Percentiles rank a stretch among this genome's conserved stretches.
phyloP scores from a whole-genome alignment of 2,329 filamentous ascomycete species.

The Aspergillus sp. region DNA sequence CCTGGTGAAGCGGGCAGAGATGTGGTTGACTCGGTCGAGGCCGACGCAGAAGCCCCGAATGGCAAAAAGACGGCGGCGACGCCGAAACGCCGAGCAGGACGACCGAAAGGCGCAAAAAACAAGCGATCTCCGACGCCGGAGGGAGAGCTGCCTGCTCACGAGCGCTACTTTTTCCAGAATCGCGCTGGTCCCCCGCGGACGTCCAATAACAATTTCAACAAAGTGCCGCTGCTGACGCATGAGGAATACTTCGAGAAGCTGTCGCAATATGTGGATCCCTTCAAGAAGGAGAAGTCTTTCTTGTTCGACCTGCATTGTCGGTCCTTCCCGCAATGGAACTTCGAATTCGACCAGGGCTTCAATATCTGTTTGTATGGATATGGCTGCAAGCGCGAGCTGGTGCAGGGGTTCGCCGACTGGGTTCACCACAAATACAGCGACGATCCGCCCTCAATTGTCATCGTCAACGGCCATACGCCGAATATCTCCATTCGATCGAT shows the following conservation, averaged over 20 bases:
- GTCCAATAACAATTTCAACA: slow-evolving; percentile 78
- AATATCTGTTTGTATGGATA: slow-evolving; percentile 90
- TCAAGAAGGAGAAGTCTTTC: slow-evolving; percentile 67
- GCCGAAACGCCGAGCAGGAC: slow-evolving; percentile 55
- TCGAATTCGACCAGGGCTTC: slow-evolving; percentile 84
- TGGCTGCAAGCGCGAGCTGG: slow-evolving; percentile 78
- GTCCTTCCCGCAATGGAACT: slow-evolving; percentile 87
- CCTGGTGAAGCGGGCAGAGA: slow-evolving; percentile 21
- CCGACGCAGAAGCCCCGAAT: slow-evolving; percentile 33
- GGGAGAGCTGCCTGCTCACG: slow-evolving; percentile 77
- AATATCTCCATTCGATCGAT: slow-evolving; percentile 47
- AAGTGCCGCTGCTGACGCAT: slow-evolving; percentile 75
- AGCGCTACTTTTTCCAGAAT: slow-evolving; percentile 92
- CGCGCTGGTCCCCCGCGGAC: slow-evolving; percentile 78
- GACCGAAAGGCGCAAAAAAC: slow-evolving; percentile 57
- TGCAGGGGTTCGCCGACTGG: slow-evolving; percentile 73
- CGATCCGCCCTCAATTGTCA: slow-evolving; percentile 62
- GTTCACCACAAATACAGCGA: slow-evolving; percentile 51
- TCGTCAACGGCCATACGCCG: slow-evolving; percentile 78
- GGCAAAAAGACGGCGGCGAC: slow-evolving; percentile 48
- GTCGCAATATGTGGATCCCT: slow-evolving; percentile 64
- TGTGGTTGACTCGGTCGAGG: slow-evolving; percentile 34
- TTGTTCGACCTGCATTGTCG: slow-evolving; percentile 73
- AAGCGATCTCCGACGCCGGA: slow-evolving; percentile 77
- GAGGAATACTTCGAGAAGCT: slow-evolving; percentile 83